Evolutionary conservation across 371 early-diverging fungal genomes (phyloP), one percentile per base, ranked within the genome.

Genomic region (Rhizopus arrhizus): DNA sequence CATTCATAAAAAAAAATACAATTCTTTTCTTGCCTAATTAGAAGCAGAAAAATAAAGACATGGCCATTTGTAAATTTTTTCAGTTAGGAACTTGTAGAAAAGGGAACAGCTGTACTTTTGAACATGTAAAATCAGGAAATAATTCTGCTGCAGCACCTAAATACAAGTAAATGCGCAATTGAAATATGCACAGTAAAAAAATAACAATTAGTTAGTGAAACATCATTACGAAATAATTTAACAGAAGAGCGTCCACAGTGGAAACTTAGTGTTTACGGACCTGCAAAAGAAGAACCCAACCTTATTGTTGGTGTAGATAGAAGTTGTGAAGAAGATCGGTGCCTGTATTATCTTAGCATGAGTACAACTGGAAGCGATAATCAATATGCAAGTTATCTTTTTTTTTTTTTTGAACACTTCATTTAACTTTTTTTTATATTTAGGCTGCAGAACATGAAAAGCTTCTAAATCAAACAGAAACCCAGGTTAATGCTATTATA

Each of bases 221-320:
- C 56, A 2, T 75, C 84, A 3, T 56, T 86, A 43, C 68, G 62
- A 38, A 55, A 59, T 8, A 74, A 81, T 51, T 35, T 87, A 10
- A 75, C 70, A 6, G 60, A 65, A 32, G 84, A 83, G 43, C 68
- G 83, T 42, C 85, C 87, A 3, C 16, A 66, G 9, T 81, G 83
- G 65, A 73, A 65, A 35, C 59, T 82, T 0, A 81, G 83, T 56
- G 80, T 81, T 3, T 87, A 75, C 68, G 87, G 73, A 6, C 87
- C 87, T 36, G 85, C 81, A 46, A 87, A 87, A 64, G 85, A 83
- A 47, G 87, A 87, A 47, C 85, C 85, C 12, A 87, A 85, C 45
- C 35, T 87, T 58, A 78, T 87, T 54, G 75, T 76, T 2, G 87
- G 85, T 12, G 75, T 75, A 7, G 87, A 87, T 49, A 59, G 68